Conservation (phyloP, 495 filamentous ascomycete genomes). For the Astrothelium subdiscretum region DNA sequence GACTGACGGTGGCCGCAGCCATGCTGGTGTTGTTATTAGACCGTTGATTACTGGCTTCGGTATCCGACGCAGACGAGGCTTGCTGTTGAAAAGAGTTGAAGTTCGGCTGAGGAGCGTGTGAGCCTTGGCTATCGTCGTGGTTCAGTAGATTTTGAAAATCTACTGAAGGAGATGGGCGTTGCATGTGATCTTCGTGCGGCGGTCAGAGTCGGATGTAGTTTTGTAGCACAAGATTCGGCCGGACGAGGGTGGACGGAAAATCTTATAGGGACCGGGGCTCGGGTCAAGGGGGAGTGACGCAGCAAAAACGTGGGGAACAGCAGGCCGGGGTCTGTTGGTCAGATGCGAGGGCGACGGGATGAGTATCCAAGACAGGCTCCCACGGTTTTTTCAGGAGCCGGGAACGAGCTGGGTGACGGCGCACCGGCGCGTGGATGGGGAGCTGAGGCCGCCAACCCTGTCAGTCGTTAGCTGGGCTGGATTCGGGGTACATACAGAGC, state of each 20-base stretch:
- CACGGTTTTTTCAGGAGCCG: background rate
- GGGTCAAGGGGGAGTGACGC: constrained; percentile 4
- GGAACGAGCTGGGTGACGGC: background rate
- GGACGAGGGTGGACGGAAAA: constrained; percentile 4
- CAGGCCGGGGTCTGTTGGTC: background rate
- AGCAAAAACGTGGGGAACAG: constrained; percentile 6
- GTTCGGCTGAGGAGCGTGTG: constrained; percentile 24
- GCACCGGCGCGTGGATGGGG: background rate
- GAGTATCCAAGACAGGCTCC: background rate
- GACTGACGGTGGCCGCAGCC: constrained; percentile 52
- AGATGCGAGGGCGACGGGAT: background rate
- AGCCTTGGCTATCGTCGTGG: constrained; percentile 22
- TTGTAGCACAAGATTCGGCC: constrained; percentile 4
- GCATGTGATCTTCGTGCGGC: constrained; percentile 46
- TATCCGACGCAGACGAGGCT: constrained; percentile 9
- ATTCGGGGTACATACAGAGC: background rate
- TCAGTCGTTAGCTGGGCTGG: background rate
- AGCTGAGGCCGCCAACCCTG: background rate
- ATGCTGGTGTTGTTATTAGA: constrained; percentile 41
- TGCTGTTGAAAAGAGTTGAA: constrained; percentile 5
- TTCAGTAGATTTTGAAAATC: constrained; percentile 74
- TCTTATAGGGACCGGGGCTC: constrained; percentile 3
- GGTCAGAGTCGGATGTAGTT: background rate
- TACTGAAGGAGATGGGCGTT: constrained; percentile 57
- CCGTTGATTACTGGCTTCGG: constrained; percentile 24